A percentile compares a stretch with the other conserved stretches of the same genome.
Evolutionary conservation across 2,329 filamentous ascomycete genomes (phyloP).

Genomic region (Alternaria alternata): DNA sequence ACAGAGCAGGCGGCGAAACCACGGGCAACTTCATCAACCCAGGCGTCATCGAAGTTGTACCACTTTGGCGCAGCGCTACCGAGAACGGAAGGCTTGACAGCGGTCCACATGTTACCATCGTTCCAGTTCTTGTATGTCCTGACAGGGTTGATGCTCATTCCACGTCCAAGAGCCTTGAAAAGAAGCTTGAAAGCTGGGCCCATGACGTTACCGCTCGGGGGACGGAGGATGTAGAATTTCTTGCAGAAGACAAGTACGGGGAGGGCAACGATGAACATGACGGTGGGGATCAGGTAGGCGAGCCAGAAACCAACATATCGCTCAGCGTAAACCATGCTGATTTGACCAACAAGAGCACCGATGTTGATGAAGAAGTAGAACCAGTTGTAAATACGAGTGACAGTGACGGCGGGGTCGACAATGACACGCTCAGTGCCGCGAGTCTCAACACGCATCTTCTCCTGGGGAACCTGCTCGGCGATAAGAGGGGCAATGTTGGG

Average conservation of each 20-base stretch:
- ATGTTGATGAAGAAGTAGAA: constrained; percentile 53
- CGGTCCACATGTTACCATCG: constrained; percentile 68
- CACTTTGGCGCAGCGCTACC: constrained; percentile 66
- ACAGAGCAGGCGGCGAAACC: constrained; percentile 57
- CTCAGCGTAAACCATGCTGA: constrained; percentile 52
- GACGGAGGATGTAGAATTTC: constrained; percentile 67
- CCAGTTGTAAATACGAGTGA: constrained; percentile 72
- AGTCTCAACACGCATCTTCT: constrained; percentile 57
- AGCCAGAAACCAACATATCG: constrained; percentile 74
- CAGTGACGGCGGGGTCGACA: constrained; percentile 71
- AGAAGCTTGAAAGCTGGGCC: constrained; percentile 70
- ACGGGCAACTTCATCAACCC: constrained; percentile 80
- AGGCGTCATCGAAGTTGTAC: constrained; percentile 83
- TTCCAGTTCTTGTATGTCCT: constrained; percentile 64
- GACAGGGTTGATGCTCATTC: constrained; percentile 65
- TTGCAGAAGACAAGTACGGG: constrained; percentile 66
- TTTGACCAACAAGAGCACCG: constrained; percentile 47
- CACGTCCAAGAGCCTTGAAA: constrained; percentile 59
- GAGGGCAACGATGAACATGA: constrained; percentile 68
- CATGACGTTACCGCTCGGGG: constrained; percentile 73
- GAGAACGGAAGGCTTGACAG: constrained; percentile 70
- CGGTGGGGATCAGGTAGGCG: constrained; percentile 72
- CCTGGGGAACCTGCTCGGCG: constrained; percentile 71
- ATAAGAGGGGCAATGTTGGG: constrained; percentile 66
- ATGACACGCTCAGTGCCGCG: constrained; percentile 66